Base-by-base conservation (phyloP, 352 stramenopile genomes). In the Aphanomyces astaci region DNA sequence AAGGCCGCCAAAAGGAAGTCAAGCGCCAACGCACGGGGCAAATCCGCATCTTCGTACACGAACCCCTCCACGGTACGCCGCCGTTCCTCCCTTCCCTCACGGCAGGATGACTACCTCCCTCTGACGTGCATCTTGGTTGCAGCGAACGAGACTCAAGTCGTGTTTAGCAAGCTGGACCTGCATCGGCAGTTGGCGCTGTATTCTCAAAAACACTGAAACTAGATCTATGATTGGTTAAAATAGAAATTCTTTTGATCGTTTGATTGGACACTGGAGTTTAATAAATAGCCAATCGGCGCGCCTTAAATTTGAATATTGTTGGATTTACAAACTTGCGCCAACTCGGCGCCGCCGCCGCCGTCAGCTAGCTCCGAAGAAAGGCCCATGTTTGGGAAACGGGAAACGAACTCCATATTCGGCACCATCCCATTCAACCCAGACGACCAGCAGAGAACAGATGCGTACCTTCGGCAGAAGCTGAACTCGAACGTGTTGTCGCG, bases 381-480 rank as follows among this genome's bases (percentile, higher is more conserved):
- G 39, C 39, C 9, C 4, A 59, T 59, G 51, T 59, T 39, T 22
- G 56, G 56, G 11, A 65, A 65, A 36, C 56, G 56, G 19, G n/a
- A 32, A 27, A 15, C 36, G 15, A 31, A 31, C 36, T 52, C 32
- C 15, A 22, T 65, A 64, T 95, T 95, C 45, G 86, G 86, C 10
- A 79, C 70, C 32, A 74, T 90, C 13, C 60, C 75, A 19, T 95
- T 93, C 52, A 73, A 54, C 4, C 9, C 59, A 1, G 62, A 71
- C 5, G 82, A 92, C 46, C 72, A 92, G 49, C 43, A 77, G 33
- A 76, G 74, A 27, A 85, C 90, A 30, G 80, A 86, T 70, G 72
- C 74, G 25, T 92, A 91, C 53, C 76, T 95, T 64, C 80, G 84
- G 36, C 86, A 95, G 67, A 95, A 95, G 66, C 78, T 95, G 25